phyloP scores from a whole-genome alignment of 805 yeast species.

The Candida quercuum region DNA sequence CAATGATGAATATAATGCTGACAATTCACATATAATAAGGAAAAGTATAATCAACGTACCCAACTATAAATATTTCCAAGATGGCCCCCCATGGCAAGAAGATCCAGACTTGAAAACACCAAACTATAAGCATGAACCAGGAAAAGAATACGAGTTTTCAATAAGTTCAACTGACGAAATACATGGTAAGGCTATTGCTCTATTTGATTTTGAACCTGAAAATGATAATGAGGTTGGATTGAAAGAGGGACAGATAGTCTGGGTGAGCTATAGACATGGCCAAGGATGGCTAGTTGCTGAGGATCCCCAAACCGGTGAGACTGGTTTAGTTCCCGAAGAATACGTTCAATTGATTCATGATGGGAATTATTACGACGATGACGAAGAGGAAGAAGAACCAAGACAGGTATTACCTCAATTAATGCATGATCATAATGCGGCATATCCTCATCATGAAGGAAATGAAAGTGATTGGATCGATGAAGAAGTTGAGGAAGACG shows the following conservation, averaged over 20 bases:
- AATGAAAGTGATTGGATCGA: slow-evolving; percentile 30
- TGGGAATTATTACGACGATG: slow-evolving; percentile 2
- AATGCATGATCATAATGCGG: slow-evolving; percentile 10
- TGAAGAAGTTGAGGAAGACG: slow-evolving; percentile 24
- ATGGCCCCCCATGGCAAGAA: slow-evolving; percentile 31
- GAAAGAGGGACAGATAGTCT: slow-evolving; percentile 73
- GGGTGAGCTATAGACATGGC: slow-evolving; percentile 88
- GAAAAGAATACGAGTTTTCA: slow-evolving; percentile 22
- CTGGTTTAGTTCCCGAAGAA: slow-evolving; percentile 94
- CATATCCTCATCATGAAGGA: slow-evolving; percentile 7
- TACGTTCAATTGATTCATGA: slow-evolving; percentile 56
- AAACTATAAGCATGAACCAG: slow-evolving; percentile 13
- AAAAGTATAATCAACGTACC: slow-evolving; percentile 27
- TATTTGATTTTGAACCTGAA: slow-evolving; percentile 88
- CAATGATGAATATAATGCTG: slow-evolving; percentile 12
- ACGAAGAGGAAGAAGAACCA: slow-evolving; percentile 29
- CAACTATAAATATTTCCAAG: slow-evolving; percentile 18
- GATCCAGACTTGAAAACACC: slow-evolving; percentile 27
- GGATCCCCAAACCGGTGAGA: slow-evolving; percentile 67
- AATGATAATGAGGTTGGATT: slow-evolving; percentile 87
- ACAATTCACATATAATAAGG: slow-evolving; percentile 18
- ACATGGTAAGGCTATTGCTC: slow-evolving; percentile 70
- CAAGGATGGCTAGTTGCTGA: slow-evolving; percentile 98
- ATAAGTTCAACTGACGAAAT: slow-evolving; percentile 40
- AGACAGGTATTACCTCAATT: slow-evolving; percentile 41